Evolutionary conservation across 2,329 filamentous ascomycete species (phyloP).

Genomic region (Aspergillus ibericus): DNA sequence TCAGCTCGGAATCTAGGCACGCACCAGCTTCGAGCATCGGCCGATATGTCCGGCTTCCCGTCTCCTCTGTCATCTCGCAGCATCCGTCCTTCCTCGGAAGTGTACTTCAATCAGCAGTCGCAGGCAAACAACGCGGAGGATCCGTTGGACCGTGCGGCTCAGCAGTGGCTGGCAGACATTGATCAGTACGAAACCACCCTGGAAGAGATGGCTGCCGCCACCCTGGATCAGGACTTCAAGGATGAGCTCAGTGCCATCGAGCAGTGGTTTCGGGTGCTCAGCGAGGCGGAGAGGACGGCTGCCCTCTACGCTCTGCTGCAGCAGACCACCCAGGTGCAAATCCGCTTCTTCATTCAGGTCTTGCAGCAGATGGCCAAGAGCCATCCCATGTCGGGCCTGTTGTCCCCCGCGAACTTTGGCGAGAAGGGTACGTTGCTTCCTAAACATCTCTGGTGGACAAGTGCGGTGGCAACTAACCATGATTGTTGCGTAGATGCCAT

Average conservation of each 20-base stretch:
- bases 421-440: constrained; percentile 72
- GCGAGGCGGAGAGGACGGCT: constrained; percentile 92
- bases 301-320: constrained; percentile 93
- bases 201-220: constrained; percentile 98
- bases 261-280: constrained; percentile 98
- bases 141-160: constrained; percentile 86
- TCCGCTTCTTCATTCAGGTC: constrained; percentile 98
- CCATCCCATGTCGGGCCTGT: constrained; percentile 91
- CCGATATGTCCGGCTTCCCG: constrained; percentile 86
- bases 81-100: constrained; percentile 92
- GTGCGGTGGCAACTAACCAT: constrained; percentile 16
- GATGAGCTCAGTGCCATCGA: constrained; percentile 98
- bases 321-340: constrained; percentile 98
- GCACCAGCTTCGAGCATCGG: constrained; percentile 88
- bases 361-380: constrained; percentile 98
- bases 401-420: constrained; percentile 88
- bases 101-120: constrained; percentile 77
- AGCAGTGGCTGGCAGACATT: constrained; percentile 98
- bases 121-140: constrained; percentile 72
- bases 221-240: constrained; percentile 99
- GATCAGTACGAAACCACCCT: constrained; percentile 98
- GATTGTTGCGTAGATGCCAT: constrained; percentile 70
- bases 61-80: constrained; percentile 70
- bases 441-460: not conserved
- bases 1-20: constrained; percentile 76